Percentiles rank a stretch among this genome's conserved stretches.
phyloP scores from a whole-genome alignment of 495 filamentous ascomycete genomes.

The Penicillium odoratum region DNA sequence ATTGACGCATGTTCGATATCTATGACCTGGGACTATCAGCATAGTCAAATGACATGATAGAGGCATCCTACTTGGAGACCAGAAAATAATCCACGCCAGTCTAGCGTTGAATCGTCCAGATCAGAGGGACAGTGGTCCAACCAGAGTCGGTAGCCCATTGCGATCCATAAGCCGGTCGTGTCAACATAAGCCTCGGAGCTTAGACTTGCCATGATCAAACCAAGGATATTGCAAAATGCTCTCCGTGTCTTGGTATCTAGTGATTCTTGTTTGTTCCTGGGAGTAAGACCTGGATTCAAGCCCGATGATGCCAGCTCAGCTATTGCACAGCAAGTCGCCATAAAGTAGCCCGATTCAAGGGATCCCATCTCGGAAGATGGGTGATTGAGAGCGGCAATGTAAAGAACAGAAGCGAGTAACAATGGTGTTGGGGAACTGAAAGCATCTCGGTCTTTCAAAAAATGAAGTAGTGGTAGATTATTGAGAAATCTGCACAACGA shows the following conservation, averaged over 20 bases:
- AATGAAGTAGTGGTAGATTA: conserved; percentile 41
- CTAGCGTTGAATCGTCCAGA: conserved; percentile 19
- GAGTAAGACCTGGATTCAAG: not conserved
- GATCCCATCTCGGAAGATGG: conserved; percentile 27
- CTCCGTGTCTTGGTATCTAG: not conserved
- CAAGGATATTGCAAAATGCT: conserved; percentile 39
- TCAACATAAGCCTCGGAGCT: conserved; percentile 40
- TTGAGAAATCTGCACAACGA: conserved; percentile 32
- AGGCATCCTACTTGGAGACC: conserved; percentile 34
- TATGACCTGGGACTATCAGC: conserved; percentile 32
- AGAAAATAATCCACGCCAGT: conserved; percentile 40
- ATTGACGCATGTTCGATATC: conserved; percentile 47
- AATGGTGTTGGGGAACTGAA: conserved; percentile 38
- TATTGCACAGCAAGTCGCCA: conserved; percentile 37
- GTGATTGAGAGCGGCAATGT: conserved; percentile 39
- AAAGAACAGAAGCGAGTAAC: conserved; percentile 40
- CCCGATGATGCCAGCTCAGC: conserved; percentile 30
- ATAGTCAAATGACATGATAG: not conserved
- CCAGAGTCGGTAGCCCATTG: conserved; percentile 40
- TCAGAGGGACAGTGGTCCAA: conserved; percentile 33
- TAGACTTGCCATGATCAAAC: conserved; percentile 43
- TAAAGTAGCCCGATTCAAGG: conserved; percentile 33
- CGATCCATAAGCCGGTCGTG: conserved; percentile 41
- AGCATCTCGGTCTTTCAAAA: conserved; percentile 34
- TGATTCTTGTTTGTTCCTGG: not conserved